Evolutionary conservation across 805 yeast genomes (phyloP), one percentile per base, ranked within the genome.

Genomic region (Ogataea neopini): DNA sequence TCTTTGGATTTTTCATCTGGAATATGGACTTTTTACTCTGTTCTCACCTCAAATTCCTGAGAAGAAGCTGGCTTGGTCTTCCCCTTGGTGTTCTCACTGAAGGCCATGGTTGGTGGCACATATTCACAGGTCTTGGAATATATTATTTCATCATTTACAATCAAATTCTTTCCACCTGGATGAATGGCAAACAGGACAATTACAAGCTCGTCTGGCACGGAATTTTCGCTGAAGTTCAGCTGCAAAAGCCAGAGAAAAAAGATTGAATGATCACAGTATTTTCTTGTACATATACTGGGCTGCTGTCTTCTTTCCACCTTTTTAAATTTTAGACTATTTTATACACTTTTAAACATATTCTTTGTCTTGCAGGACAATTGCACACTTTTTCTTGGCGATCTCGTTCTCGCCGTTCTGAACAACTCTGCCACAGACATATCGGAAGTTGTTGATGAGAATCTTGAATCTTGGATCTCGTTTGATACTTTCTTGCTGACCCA

Each of bases 91-190:
- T 89, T 51, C 54, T 92, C 3, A 72, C 92, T 29, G 98, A 92
- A 66, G 86, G 96, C 23, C 98, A 92, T 61, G 96, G 96, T 19
- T 92, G 97, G 97, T 92, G 98, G 98, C 98, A 92, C 63, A 70
- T 87, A 9, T 75, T 87, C 53, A 87, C 94, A 0, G 96, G 96
- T 0, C 71, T 82, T 17, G 96, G 97, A 1, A 94, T 92, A 9
- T 92, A 92, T 66, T 85, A 76, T 63, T 91, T 88, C 68, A 76
- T 91, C 54, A 81, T 86, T 3, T 89, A 86, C 62, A 76, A 86
- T 60, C 91, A 89, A 70, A 80, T 86, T 53, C 70, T 91, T 52
- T 76, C 92, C 55, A 70, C 85, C 26, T 81, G 84, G 67, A 76
- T 88, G 62, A 72, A 73, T 13, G 83, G 82, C 4, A 69, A 70